Conservation (phyloP, 345 rosid genomes). For the Melastoma malabathricum region DNA sequence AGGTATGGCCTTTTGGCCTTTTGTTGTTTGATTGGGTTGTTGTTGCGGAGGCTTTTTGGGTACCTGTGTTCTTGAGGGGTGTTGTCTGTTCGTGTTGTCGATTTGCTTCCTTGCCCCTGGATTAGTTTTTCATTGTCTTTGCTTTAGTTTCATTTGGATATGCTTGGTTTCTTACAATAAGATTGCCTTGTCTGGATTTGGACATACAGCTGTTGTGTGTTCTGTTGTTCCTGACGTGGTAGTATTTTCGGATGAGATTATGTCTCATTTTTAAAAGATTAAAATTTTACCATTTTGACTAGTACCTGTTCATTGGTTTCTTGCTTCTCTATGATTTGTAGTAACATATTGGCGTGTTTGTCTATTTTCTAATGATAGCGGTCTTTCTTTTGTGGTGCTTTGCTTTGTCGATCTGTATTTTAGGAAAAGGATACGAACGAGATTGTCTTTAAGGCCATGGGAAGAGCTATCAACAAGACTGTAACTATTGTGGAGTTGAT, state of each 20-base stretch:
- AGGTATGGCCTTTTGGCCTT: slow-evolving; percentile 11
- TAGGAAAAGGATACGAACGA: slow-evolving; percentile 32
- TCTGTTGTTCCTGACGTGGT: no score
- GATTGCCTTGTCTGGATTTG: no score
- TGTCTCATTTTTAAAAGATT: no score
- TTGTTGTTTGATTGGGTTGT: neutral
- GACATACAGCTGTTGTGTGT: no score
- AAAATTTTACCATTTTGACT: no score
- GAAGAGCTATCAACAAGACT: slow-evolving; percentile 46
- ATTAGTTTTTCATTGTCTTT: no score
- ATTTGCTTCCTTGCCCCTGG: no score
- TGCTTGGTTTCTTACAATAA: no score
- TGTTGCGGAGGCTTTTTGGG: neutral
- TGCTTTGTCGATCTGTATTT: neutral
- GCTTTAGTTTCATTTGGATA: no score
- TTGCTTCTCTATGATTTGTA: neutral
- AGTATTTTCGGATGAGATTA: no score
- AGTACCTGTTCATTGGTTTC: neutral
- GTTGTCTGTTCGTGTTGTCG: neutral
- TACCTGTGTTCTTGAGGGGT: neutral
- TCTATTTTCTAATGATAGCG: neutral
- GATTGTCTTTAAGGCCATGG: slow-evolving; percentile 36
- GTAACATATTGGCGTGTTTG: neutral
- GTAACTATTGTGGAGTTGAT: slow-evolving; percentile 34
- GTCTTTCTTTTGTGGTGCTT: neutral